These are phyloP conservation scores for Neurospora sublineolata DNA, from an alignment of 495 filamentous ascomycete genomes.

Conservation along the genomic window DNA sequence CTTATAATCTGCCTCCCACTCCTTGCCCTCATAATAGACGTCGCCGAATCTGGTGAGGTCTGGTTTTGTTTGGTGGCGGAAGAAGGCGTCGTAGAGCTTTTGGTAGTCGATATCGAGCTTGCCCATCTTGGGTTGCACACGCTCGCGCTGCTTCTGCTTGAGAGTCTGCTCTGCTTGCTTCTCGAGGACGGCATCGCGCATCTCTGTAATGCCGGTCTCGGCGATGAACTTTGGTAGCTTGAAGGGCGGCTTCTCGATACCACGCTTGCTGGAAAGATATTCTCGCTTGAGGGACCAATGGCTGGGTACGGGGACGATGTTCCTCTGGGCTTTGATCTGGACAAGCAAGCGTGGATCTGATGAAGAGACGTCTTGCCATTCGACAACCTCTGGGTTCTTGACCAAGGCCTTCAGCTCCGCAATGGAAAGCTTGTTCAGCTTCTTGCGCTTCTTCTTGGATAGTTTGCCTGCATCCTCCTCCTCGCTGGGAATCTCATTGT, in stretches of 20 bases:
- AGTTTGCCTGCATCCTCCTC: slow-evolving; percentile 67
- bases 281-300: slow-evolving; percentile 96
- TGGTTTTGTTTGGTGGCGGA: slow-evolving; percentile 92
- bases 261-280: slow-evolving; percentile 90
- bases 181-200: slow-evolving; percentile 92
- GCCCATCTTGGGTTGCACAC: slow-evolving; percentile 93
- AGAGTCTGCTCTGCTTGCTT: slow-evolving; percentile 84
- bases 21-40: slow-evolving; percentile 97
- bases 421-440: slow-evolving; percentile 81
- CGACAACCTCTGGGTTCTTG: slow-evolving; percentile 82
- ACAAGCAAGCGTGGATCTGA: slow-evolving; percentile 81
- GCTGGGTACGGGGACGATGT: slow-evolving; percentile 84
- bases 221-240: slow-evolving; percentile 92
- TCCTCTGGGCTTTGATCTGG: slow-evolving; percentile 87
- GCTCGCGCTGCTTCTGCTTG: slow-evolving; percentile 90
- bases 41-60: slow-evolving; percentile 89
- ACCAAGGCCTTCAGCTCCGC: slow-evolving; percentile 91
- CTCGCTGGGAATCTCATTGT: slow-evolving; percentile 79
- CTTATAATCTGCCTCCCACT: slow-evolving; percentile 88
- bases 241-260: slow-evolving; percentile 90
- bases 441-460: slow-evolving; percentile 89
- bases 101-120: slow-evolving; percentile 97
- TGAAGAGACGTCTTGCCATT: slow-evolving; percentile 95
- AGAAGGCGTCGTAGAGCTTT: slow-evolving; percentile 95
- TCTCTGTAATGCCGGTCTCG: slow-evolving; percentile 93